Conservation (phyloP, 2,329 filamentous ascomycete species). For the Blumeria hordei region DNA sequence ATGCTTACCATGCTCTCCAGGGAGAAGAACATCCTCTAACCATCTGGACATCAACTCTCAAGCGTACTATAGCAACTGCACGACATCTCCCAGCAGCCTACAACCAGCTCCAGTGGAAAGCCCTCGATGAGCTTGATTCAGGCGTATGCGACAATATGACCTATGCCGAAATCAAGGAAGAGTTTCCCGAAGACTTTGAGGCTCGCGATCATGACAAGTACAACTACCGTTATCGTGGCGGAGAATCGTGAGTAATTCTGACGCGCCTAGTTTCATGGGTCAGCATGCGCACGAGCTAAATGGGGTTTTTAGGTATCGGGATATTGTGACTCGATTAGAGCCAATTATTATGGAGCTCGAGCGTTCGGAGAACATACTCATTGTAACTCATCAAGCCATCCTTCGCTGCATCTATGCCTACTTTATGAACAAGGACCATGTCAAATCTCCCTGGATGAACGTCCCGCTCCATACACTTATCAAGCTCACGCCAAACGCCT, state of each 20-base stretch:
- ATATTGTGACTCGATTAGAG: constrained; percentile 91
- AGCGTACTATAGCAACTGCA: constrained; percentile 77
- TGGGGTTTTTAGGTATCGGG: constrained; percentile 34
- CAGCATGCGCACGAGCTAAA: constrained; percentile 2
- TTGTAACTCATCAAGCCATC: constrained; percentile 93
- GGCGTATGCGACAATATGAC: constrained; percentile 93
- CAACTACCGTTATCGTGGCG: constrained; percentile 95
- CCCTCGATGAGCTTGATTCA: constrained; percentile 86
- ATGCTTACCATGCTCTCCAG: constrained; percentile 1
- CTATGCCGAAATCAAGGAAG: constrained; percentile 62
- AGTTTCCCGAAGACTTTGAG: constrained; percentile 81
- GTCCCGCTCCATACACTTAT: constrained; percentile 91
- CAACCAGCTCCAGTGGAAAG: constrained; percentile 96
- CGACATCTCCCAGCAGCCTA: constrained; percentile 59
- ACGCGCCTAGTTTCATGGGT: background rate
- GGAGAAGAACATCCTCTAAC: constrained; percentile 31
- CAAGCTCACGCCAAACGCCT: constrained; percentile 83
- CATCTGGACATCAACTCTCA: constrained; percentile 52
- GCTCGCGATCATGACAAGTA: constrained; percentile 97
- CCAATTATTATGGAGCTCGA: constrained; percentile 99
- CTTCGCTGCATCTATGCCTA: constrained; percentile 95
- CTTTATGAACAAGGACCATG: constrained; percentile 92
- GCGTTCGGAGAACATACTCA: constrained; percentile 85
- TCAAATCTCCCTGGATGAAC: constrained; percentile 93
- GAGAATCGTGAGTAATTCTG: constrained; percentile 38